A percentile compares a stretch with the other conserved stretches of the same genome.
Conservation (phyloP, 495 filamentous ascomycete genomes). For the Lasiosphaeria hispida region DNA sequence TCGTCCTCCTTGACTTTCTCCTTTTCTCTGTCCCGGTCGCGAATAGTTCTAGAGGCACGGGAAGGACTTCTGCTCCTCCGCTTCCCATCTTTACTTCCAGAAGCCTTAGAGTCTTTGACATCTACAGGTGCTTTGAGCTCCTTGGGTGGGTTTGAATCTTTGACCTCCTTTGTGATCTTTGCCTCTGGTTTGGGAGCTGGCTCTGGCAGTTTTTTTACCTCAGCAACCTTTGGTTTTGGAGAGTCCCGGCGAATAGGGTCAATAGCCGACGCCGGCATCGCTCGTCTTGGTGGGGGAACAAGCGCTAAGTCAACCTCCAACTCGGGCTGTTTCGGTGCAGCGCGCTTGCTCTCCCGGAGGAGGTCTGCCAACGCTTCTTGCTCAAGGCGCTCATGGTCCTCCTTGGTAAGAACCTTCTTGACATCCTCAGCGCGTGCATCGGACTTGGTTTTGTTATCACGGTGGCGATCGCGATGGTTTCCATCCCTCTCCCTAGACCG, state of each 20-base stretch:
- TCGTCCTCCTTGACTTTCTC: slow-evolving; percentile 26
- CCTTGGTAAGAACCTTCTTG: slow-evolving; percentile 51
- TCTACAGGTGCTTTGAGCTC: slow-evolving; percentile 15
- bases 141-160: slow-evolving; percentile 11
- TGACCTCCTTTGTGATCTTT: slow-evolving; percentile 23
- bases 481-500: slow-evolving; percentile 29
- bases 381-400: slow-evolving; percentile 53
- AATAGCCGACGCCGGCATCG: slow-evolving; percentile 54
- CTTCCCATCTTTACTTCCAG: slow-evolving; percentile 28
- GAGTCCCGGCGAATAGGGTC: slow-evolving; percentile 48
- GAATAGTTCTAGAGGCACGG: slow-evolving; percentile 28
- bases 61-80: slow-evolving; percentile 37
- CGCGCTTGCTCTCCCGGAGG: slow-evolving; percentile 51
- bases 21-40: slow-evolving; percentile 33
- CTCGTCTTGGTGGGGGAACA: slow-evolving; percentile 51
- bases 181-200: slow-evolving; percentile 17
- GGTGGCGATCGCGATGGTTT: slow-evolving; percentile 35
- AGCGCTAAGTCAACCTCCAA: slow-evolving; percentile 53
- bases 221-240: slow-evolving; percentile 42
- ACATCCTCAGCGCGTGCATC: slow-evolving; percentile 35
- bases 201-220: slow-evolving; percentile 38
- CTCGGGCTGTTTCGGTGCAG: slow-evolving; percentile 44
- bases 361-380: slow-evolving; percentile 54
- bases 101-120: slow-evolving; percentile 19
- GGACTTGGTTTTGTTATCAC: slow-evolving; percentile 19